Evolutionary conservation across 768 basidiomycete genomes (phyloP), one percentile per base, ranked within the genome.

Genomic region (Sutorius australiensis): DNA sequence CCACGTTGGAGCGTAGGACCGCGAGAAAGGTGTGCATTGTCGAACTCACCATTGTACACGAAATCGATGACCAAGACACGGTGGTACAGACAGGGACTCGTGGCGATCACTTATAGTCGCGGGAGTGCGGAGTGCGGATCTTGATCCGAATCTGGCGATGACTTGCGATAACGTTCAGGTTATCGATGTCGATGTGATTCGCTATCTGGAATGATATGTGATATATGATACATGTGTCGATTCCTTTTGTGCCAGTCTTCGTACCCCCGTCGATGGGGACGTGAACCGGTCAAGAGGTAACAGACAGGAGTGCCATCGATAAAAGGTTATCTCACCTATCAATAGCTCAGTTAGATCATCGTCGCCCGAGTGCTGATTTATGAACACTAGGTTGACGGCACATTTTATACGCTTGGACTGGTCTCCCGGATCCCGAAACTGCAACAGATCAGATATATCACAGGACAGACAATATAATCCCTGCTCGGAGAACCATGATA

Each of bases 81-180:
- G 62, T 57, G 63, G 63, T 55, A 44, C 34, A 47, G 53, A 63
- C 52, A 64, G 52, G 60, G 59, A 64, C 50, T 46, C 50, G 57
- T 57, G 57, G 53, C 61, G 47, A 60, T 67, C 63, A 69, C 74
- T 76, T 75, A 75, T 74, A 70, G 70, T 72, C 67, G 68, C 66
- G 64, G 67, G 66, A 66, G 61, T 73, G 79, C 81, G 78, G 80
- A 78, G 76, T 78, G 74, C 83, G 82, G 85, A 87, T 85, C 84
- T 83, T 80, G 85, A 86, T 87, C 82, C 79, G 81, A 82, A 70
- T 64, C 73, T 69, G 70, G 70, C 45, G 30, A 49, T 48, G 48
- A 34, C 57, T 46, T 39, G 54, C 38, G 53, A 62, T 55, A 47
- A 53, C 53, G 47, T 61, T 56, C 40, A 41, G 55, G 59, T 67